Evolutionary conservation across 345 rosid species (phyloP), one percentile per base, ranked within the genome.

Genomic region (Lepidium didymum): DNA sequence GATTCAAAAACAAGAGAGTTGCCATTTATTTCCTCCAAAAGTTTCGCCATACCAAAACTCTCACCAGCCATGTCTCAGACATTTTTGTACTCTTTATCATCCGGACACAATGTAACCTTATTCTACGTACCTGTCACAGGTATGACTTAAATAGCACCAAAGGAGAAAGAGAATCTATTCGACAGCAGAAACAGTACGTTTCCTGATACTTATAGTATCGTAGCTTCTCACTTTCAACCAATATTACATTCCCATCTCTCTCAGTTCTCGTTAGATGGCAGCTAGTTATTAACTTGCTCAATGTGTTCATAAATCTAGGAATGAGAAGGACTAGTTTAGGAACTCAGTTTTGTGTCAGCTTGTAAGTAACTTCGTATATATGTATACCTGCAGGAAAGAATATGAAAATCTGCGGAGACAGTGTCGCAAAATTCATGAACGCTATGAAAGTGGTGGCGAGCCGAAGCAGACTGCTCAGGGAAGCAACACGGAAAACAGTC

Each of bases 331-430:
- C 37, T 56, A n/a, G 43, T 55, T 55, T 45, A 27, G 14, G 77
- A 44, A 52, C 33, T 51, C 41, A 54, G 37, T 55, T 27, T 42
- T 13, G 27, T 50, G 51, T 41, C 16, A 46, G 19, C 56, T 34
- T 50, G 67, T 65, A 21, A 23, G 7, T 53, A 12, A 29, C 31
- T 36, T 58, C 42, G 75, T 73, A 23, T 58, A 45, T 46, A 55
- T 70, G 18, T 64, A 3, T 59, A 45, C 66, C 10, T 75, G 74
- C 87, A 92, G 96, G 72, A 82, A 77, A 73, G 85, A 83, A 77
- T 92, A 86, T 58, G 91, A 89, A 70, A 72, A 64, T 73, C 69
- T 89, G 68, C 67, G 88, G 58, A 86, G 80, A 77, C 83, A 79
- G 69, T 92, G 96, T 72, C 72, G 11, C 23, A 82, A 63, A 73